Evolutionary conservation across 1,284 basidiomycete genomes (phyloP).

Genomic region (Ganoderma sp.): DNA sequence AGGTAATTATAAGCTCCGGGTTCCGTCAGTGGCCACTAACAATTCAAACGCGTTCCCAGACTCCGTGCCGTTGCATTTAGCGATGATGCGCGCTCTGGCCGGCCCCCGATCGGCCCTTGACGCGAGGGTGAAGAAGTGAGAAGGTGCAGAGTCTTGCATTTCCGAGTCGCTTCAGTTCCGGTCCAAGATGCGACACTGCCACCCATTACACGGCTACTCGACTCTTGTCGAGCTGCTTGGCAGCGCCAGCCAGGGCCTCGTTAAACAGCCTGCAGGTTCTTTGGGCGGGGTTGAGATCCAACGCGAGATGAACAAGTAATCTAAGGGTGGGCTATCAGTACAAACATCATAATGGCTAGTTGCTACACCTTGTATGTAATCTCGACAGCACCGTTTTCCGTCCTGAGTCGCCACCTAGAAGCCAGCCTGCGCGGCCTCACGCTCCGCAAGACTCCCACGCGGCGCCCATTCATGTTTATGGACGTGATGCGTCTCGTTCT

Average conservation of each 20-base stretch:
- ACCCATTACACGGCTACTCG: constrained; percentile 5
- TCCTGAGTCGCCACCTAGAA: constrained; percentile 44
- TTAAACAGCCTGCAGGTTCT: background rate
- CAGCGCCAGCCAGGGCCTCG: background rate
- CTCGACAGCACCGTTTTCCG: background rate
- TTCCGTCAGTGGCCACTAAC: constrained; percentile 5
- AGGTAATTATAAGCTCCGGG: background rate
- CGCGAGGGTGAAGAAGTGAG: constrained; percentile 23
- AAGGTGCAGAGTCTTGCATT: background rate
- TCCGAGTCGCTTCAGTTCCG: background rate
- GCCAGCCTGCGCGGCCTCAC: constrained; percentile 70
- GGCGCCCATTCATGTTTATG: constrained; percentile 66
- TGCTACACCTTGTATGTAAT: constrained; percentile 10
- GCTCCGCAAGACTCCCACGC: constrained; percentile 75
- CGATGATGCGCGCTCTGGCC: constrained; percentile 16
- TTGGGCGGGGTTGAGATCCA: background rate
- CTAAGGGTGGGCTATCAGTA: constrained; percentile 12
- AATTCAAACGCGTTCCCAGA: background rate
- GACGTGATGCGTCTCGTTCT: constrained; percentile 36
- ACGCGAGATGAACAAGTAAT: background rate
- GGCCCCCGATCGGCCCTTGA: background rate
- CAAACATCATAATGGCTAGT: constrained; percentile 7
- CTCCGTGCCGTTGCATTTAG: constrained; percentile 12
- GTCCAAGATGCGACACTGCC: constrained; percentile 21
- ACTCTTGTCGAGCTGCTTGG: background rate